phyloP scores from a whole-genome alignment of 2,329 filamentous ascomycete species.

The Aspergillus ochraceoroseus region DNA sequence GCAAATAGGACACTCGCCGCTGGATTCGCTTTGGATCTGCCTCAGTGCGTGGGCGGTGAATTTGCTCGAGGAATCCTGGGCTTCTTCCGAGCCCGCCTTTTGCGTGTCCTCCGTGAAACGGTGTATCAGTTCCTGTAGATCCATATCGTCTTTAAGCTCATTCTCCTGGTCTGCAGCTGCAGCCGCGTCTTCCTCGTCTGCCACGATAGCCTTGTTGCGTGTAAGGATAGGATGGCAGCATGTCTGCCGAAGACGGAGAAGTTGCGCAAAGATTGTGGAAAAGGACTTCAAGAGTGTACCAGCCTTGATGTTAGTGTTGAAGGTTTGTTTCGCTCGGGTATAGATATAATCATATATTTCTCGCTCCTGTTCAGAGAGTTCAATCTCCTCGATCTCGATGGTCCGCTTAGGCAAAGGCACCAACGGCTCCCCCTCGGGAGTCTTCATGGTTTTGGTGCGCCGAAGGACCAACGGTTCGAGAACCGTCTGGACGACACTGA shows the following conservation, averaged over 20 bases:
- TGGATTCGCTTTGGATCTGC: slow-evolving; percentile 84
- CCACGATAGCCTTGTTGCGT: slow-evolving; percentile 74
- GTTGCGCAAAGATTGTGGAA: slow-evolving; percentile 95
- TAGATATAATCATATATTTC: slow-evolving; percentile 93
- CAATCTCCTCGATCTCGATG: slow-evolving; percentile 80
- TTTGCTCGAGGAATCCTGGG: slow-evolving; percentile 57
- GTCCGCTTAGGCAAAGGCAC: slow-evolving; percentile 77
- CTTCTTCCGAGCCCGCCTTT: slow-evolving; percentile 46
- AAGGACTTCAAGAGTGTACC: slow-evolving; percentile 93
- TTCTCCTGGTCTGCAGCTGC: slow-evolving; percentile 71
- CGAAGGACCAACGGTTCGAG: slow-evolving; percentile 92
- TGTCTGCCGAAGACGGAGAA: slow-evolving; percentile 82
- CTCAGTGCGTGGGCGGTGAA: slow-evolving; percentile 84
- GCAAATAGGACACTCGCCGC: slow-evolving; percentile 90
- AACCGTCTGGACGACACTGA: slow-evolving; percentile 96
- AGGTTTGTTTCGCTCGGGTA: slow-evolving; percentile 72
- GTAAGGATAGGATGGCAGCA: slow-evolving; percentile 92
- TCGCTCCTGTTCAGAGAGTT: slow-evolving; percentile 76
- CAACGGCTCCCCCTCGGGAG: slow-evolving; percentile 72
- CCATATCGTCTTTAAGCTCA: slow-evolving; percentile 91
- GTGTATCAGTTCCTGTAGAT: slow-evolving; percentile 77
- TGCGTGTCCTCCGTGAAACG: slow-evolving; percentile 70
- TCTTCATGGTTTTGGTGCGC: slow-evolving; percentile 97
- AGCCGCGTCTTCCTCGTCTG: slow-evolving; percentile 80
- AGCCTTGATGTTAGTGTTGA: slow-evolving; percentile 79